Percentiles rank a stretch among this genome's conserved stretches.
Evolutionary conservation across 139 green algal species (phyloP).

Genomic region (Haematococcus lacustris): DNA sequence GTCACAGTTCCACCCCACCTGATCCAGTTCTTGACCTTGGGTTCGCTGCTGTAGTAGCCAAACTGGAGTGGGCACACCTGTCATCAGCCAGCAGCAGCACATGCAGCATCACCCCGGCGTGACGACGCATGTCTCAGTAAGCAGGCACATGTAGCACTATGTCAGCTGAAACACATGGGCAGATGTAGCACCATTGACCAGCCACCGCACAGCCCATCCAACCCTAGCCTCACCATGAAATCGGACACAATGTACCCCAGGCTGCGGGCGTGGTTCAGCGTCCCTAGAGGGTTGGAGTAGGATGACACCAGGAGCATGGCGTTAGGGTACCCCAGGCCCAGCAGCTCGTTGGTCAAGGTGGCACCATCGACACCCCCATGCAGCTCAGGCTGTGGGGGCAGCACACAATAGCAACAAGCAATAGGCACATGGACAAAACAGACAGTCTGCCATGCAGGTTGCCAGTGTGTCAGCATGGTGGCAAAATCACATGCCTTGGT

Average conservation of each 20-base stretch:
- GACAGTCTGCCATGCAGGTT: too few relatives aligned
- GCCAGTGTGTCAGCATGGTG: too few relatives aligned
- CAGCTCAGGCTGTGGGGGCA: conserved; percentile 32
- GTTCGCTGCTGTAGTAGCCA: not conserved
- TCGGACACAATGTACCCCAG: conserved; percentile 23
- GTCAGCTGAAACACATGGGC: not conserved
- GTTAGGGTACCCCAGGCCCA: conserved; percentile 33
- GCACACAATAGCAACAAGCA: not conserved
- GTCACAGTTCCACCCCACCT: too few relatives aligned
- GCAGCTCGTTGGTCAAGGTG: conserved; percentile 37
- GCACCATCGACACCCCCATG: conserved; percentile 38
- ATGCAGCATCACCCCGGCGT: not conserved
- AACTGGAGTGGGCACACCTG: not conserved
- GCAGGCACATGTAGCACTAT: not conserved
- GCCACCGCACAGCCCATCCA: too few relatives aligned
- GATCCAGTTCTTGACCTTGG: not conserved
- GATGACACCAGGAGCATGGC: conserved; percentile 37
- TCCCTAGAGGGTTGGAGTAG: conserved; percentile 37
- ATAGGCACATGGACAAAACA: too few relatives aligned
- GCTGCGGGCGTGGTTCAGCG: conserved; percentile 23
- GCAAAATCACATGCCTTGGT: too few relatives aligned
- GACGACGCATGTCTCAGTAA: not conserved
- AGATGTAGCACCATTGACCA: not conserved
- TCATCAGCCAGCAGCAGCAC: not conserved
- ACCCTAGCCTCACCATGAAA: too few relatives aligned